Conservation (phyloP, 2,329 filamentous ascomycete species). For the Aureobasidium sp. region DNA sequence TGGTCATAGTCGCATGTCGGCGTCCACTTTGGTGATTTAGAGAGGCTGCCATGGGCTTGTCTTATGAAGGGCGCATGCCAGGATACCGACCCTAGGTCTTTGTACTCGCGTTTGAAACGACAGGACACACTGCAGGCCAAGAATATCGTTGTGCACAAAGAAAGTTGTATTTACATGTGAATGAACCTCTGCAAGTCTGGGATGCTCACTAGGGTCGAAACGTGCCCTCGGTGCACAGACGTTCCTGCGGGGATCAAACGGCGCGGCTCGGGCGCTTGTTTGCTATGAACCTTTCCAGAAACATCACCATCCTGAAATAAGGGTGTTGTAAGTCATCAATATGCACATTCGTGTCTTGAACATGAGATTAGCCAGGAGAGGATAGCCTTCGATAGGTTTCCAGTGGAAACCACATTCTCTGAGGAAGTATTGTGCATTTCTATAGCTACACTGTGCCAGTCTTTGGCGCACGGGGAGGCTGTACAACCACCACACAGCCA, state of each 20-base stretch:
- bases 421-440: no score
- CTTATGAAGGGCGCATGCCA: constrained; percentile 8
- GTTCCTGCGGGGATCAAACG: neutral
- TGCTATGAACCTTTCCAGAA: neutral
- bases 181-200: neutral
- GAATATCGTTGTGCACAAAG: neutral
- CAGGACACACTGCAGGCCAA: neutral
- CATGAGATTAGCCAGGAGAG: no score
- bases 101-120: neutral
- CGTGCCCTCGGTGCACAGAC: neutral
- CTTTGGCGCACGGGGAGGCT: no score
- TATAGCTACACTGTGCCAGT: no score
- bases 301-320: no score
- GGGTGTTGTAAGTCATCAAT: no score
- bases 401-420: no score
- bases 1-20: constrained; percentile 13
- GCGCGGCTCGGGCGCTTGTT: neutral
- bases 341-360: no score
- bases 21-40: constrained; percentile 10
- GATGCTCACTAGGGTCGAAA: neutral
- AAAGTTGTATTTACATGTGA: neutral
- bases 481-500: neutral
- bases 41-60: constrained; percentile 7
- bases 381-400: no score
- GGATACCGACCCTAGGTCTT: neutral